Evolutionary conservation across 163 green algal species (phyloP), one percentile per base, ranked within the genome.

Genomic region (Chlamydomonas reinhardtii): DNA sequence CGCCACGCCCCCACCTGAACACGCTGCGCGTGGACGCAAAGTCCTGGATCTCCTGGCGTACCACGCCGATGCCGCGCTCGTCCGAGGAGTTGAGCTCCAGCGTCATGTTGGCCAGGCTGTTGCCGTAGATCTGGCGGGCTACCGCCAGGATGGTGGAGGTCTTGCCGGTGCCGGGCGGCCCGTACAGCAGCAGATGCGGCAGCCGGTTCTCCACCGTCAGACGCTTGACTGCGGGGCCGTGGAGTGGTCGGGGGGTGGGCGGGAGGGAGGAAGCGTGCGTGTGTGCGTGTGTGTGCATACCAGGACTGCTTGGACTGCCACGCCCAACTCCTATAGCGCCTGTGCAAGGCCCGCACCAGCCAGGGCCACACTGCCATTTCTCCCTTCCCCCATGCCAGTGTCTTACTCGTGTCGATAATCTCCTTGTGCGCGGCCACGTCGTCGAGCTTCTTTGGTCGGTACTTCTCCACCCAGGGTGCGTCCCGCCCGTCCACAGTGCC

Each of bases 81-180:
- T 99, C 98, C 22, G 96, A 99, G 0, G 98, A 98, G 83, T 99
- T 99, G 2, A 99, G 93, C 93, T 99, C 97, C 81, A 99, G 90
- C 2, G 94, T 96, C 97, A 99, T 99, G 83, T 95, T 97, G 73
- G 95, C 77, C 73, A 97, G 89, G 27, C 85, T 83, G 4, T 65
- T 75, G 48, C 96, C 98, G 82, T 99, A 99, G 25, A 99, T 96
- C 88, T 98, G 91, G 2, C 96, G 89, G 17, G 98, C 98, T 16
- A 99, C 94, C 2, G 97, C 96, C 65, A 99, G 90, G 82, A 98
- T 96, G 74, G 96, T 99, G 82, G 95, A 98, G 0, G 97, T 99
- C 84, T 99, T 99, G 48, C 98, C 98, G 20, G 98, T 99, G 20
- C 98, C 98, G 25, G 98, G 98, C 2, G 98, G 98, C 0, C 98